Evolutionary conservation across 345 rosid species (phyloP).

Genomic region (Acer campestre): DNA sequence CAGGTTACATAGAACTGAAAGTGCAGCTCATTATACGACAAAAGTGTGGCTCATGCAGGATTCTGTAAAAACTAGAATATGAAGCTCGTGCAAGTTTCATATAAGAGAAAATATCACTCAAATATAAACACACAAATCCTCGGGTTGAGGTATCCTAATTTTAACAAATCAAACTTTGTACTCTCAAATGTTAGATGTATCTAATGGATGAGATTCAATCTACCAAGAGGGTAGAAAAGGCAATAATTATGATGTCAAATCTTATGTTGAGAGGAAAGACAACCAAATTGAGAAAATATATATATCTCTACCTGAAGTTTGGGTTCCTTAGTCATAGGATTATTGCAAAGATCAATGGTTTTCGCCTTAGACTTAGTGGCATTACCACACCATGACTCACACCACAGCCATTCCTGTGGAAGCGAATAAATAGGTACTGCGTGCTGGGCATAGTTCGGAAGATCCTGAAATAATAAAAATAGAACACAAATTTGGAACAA

Average conservation of each 20-base stretch:
- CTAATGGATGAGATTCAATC: background rate
- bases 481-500: background rate
- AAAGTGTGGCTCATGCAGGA: background rate
- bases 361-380: constrained; percentile 93
- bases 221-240: background rate
- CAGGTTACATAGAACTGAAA: background rate
- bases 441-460: constrained; percentile 98
- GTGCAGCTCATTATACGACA: background rate
- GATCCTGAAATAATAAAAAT: constrained; percentile 69
- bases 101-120: background rate
- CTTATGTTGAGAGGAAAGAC: background rate
- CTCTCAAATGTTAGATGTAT: background rate
- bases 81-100: background rate
- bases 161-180: background rate
- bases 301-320: constrained; percentile 70
- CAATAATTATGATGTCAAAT: background rate
- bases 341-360: constrained; percentile 97
- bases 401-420: constrained; percentile 99
- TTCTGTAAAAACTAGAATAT: background rate
- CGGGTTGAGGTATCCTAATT: background rate
- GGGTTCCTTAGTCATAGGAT: constrained; percentile 99
- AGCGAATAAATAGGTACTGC: constrained; percentile 90
- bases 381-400: constrained; percentile 99
- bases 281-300: background rate
- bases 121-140: background rate